phyloP scores from a whole-genome alignment of 2,329 filamentous ascomycete genomes.

The Penicillium sp. region DNA sequence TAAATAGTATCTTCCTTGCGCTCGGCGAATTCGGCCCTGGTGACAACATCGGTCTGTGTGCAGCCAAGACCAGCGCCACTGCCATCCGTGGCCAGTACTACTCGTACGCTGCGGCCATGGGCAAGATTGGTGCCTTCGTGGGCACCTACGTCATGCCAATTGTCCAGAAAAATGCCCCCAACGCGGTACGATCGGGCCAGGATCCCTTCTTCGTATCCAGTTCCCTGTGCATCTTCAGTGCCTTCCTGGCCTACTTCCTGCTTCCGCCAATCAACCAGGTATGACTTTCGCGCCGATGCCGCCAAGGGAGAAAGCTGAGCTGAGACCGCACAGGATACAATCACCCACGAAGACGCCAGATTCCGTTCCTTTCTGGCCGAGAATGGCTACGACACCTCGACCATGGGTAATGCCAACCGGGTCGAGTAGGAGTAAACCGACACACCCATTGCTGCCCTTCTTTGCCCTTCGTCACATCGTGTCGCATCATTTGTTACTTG shows the following conservation, averaged over 20 bases:
- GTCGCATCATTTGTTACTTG: not conserved
- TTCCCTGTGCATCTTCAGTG: conserved; percentile 69
- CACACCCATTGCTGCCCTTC: not conserved
- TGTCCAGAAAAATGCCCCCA: conserved; percentile 56
- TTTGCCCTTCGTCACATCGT: not conserved
- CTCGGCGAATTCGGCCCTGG: conserved; percentile 80
- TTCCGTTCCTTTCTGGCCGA: conserved; percentile 70
- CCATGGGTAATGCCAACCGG: conserved; percentile 44
- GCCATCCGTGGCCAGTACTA: conserved; percentile 76
- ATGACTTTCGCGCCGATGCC: not conserved
- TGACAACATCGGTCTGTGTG: conserved; percentile 84
- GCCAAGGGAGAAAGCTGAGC: not conserved
- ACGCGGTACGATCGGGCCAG: conserved; percentile 60
- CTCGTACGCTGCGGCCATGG: conserved; percentile 46
- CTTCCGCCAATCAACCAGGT: conserved; percentile 68
- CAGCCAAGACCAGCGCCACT: conserved; percentile 82
- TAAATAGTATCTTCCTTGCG: conserved; percentile 61
- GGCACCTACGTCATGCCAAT: conserved; percentile 79
- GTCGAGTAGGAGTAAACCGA: not conserved
- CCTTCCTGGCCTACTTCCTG: conserved; percentile 60
- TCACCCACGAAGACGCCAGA: conserved; percentile 67
- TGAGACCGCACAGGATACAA: conserved; percentile 64
- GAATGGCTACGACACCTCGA: conserved; percentile 70
- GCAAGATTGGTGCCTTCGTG: conserved; percentile 64
- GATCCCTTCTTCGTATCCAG: conserved; percentile 88